Conservation (phyloP, 106 monocot species). For the Alisma plantagoaquatica region DNA sequence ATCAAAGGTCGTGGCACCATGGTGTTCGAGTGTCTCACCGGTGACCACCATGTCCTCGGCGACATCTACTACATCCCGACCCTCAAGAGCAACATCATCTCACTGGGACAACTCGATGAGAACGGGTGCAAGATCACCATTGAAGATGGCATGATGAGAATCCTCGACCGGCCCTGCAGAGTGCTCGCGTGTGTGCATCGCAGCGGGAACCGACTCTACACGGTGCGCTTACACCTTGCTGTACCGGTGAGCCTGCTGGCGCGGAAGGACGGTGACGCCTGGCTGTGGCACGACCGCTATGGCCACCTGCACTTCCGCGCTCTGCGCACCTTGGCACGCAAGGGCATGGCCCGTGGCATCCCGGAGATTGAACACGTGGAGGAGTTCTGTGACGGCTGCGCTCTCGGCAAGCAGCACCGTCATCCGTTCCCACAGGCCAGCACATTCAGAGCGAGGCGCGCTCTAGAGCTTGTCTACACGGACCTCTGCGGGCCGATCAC, state of each 20-base stretch:
- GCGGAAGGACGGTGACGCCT: too few relatives aligned
- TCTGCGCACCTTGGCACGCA: background rate
- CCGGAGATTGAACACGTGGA: background rate
- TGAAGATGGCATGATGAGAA: background rate
- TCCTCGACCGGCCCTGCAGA: background rate
- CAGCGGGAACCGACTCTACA: background rate
- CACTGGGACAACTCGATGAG: background rate
- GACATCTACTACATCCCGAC: background rate
- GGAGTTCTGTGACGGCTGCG: background rate
- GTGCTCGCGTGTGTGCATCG: background rate
- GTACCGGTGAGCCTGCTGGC: background rate
- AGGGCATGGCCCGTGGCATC: background rate
- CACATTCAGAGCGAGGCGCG: background rate
- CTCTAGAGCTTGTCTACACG: background rate
- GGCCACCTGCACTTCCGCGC: background rate
- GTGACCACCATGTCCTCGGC: background rate
- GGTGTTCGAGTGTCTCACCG: background rate
- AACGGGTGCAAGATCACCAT: background rate
- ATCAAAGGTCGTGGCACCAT: too few relatives aligned
- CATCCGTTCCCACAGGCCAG: too few relatives aligned
- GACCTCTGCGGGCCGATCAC: constrained; percentile 3
- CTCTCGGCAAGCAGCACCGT: too few relatives aligned
- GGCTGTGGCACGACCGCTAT: background rate
- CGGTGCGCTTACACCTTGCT: background rate
- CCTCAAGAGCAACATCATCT: background rate